phyloP scores from a whole-genome alignment of 2,329 filamentous ascomycete species.

The Penicillium sp. region DNA sequence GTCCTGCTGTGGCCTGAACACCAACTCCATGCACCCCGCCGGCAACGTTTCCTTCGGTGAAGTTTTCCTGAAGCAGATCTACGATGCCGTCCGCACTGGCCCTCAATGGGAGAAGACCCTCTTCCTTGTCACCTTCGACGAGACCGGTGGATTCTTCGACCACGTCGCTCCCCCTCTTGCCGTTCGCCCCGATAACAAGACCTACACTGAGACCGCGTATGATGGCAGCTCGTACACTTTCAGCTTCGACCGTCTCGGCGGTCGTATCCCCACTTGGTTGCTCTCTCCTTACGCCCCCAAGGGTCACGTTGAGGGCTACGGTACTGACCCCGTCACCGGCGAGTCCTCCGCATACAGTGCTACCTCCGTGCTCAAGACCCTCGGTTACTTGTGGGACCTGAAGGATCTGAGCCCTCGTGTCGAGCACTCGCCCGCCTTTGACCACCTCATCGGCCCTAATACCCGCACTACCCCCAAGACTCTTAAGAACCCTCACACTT shows the following conservation, averaged over 20 bases:
- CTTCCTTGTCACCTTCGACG: slow-evolving; percentile 37
- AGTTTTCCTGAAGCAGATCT: slow-evolving; percentile 38
- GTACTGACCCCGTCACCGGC: slow-evolving; percentile 27
- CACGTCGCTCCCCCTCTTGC: slow-evolving; percentile 36
- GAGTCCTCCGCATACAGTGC: slow-evolving; percentile 26
- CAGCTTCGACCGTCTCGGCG: slow-evolving; percentile 28
- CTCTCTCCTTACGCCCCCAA: slow-evolving; percentile 28
- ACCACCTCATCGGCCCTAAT: slow-evolving; percentile 27
- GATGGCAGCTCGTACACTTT: slow-evolving; percentile 29
- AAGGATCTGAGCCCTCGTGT: slow-evolving; percentile 31
- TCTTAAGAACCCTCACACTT: slow-evolving; percentile 25
- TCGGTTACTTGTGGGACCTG: slow-evolving; percentile 33
- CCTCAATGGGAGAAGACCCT: slow-evolving; percentile 39
- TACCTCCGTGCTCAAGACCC: slow-evolving; percentile 33
- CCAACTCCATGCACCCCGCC: slow-evolving; percentile 29
- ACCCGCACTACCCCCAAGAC: slow-evolving; percentile 10
- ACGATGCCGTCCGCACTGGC: slow-evolving; percentile 35
- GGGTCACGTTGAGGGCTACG: slow-evolving; percentile 30
- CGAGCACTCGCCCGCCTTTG: slow-evolving; percentile 30
- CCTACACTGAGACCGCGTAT: slow-evolving; percentile 33
- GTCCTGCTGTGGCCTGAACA: slow-evolving; percentile 36
- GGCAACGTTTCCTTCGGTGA: slow-evolving; percentile 38
- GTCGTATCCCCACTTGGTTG: slow-evolving; percentile 32
- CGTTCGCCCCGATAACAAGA: slow-evolving; percentile 34
- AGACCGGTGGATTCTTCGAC: slow-evolving; percentile 40